phyloP scores from a whole-genome alignment of 1,284 basidiomycete genomes.

The Boletus calvinii region DNA sequence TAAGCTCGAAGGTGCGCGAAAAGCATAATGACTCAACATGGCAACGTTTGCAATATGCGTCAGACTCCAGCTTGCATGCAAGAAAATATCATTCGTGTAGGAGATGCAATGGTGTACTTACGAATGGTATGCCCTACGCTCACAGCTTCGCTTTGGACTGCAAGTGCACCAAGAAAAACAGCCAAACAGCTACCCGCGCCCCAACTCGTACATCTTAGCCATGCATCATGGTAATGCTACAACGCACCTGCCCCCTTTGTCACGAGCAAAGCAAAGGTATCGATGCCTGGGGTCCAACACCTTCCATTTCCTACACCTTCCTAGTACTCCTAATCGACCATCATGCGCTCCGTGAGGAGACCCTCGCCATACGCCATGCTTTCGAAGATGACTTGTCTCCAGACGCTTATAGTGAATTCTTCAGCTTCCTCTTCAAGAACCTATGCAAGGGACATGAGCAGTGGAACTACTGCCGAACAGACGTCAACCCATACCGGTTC shows the following conservation, averaged over 20 bases:
- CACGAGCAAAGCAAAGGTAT: slow-evolving; percentile 29
- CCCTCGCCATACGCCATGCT: slow-evolving; percentile 86
- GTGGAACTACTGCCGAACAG: not conserved
- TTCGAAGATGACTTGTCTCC: slow-evolving; percentile 90
- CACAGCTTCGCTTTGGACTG: slow-evolving; percentile 14
- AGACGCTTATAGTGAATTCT: slow-evolving; percentile 71
- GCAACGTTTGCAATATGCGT: not conserved
- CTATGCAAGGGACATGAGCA: slow-evolving; percentile 39
- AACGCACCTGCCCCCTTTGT: slow-evolving; percentile 42
- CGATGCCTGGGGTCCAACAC: slow-evolving; percentile 22
- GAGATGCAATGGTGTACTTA: slow-evolving; percentile 33
- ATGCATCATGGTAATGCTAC: slow-evolving; percentile 33
- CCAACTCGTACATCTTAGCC: slow-evolving; percentile 31
- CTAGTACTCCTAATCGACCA: slow-evolving; percentile 55
- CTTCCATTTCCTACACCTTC: slow-evolving; percentile 13
- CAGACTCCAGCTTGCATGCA: slow-evolving; percentile 21
- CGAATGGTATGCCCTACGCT: slow-evolving; percentile 25
- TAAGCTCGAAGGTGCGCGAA: slow-evolving; percentile 15
- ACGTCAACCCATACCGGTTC: slow-evolving; percentile 68
- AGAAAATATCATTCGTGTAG: slow-evolving; percentile 32
- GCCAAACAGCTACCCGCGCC: slow-evolving; percentile 20
- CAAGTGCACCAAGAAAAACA: slow-evolving; percentile 16
- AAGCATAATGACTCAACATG: slow-evolving; percentile 29
- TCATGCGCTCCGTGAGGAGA: slow-evolving; percentile 72
- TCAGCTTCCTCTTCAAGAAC: slow-evolving; percentile 86